Evolutionary conservation across 2,329 filamentous ascomycete genomes (phyloP).

Genomic region (Zarea fungicola): DNA sequence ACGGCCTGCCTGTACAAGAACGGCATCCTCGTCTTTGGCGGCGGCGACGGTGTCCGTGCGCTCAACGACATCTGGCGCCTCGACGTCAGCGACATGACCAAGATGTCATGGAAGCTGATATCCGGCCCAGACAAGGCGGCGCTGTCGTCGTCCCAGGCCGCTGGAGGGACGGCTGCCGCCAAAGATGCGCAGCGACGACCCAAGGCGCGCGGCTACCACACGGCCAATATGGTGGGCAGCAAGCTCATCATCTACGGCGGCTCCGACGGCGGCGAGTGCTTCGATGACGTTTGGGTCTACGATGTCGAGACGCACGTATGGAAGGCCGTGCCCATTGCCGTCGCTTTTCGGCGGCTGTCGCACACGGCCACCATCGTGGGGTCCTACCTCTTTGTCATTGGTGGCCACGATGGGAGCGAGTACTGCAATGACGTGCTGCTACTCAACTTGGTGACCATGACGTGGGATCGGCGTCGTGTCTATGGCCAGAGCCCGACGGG

Average conservation of each 20-base stretch:
- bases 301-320: slow-evolving; percentile 59
- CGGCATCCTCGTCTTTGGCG: slow-evolving; percentile 67
- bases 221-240: slow-evolving; percentile 66
- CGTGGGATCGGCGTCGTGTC: slow-evolving; percentile 63
- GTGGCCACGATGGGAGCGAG: slow-evolving; percentile 64
- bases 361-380: slow-evolving; percentile 66
- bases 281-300: slow-evolving; percentile 69
- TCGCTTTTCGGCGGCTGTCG: slow-evolving; percentile 59
- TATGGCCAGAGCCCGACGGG: slow-evolving; percentile 60
- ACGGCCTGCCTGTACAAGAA: slow-evolving; percentile 68
- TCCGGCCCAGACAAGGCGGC: slow-evolving; percentile 40
- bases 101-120: slow-evolving; percentile 65
- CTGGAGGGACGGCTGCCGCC: slow-evolving; percentile 20
- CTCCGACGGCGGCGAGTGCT: slow-evolving; percentile 66
- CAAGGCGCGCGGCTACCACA: slow-evolving; percentile 64
- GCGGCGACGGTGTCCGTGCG: slow-evolving; percentile 64
- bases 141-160: slow-evolving; percentile 19
- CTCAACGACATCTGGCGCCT: slow-evolving; percentile 70
- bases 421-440: slow-evolving; percentile 65
- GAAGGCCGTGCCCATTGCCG: slow-evolving; percentile 53
- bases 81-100: slow-evolving; percentile 59
- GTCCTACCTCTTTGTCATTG: slow-evolving; percentile 64
- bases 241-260: slow-evolving; percentile 69
- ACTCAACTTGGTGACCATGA: slow-evolving; percentile 67
- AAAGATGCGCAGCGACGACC: slow-evolving; percentile 40